phyloP scores from a whole-genome alignment of 192 early-diverging fungal species.

The Podila epigama region DNA sequence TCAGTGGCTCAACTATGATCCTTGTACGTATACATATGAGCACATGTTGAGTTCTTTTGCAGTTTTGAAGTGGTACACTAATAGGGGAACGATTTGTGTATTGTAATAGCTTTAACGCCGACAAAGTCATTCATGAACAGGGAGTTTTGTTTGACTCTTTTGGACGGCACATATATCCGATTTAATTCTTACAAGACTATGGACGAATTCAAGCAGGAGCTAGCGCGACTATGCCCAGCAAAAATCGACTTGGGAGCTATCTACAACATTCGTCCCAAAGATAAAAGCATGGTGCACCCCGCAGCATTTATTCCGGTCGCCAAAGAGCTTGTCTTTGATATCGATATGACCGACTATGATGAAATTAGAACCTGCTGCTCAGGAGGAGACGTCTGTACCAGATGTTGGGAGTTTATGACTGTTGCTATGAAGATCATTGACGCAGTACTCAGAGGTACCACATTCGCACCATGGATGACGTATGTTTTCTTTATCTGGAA shows the following conservation, averaged over 20 bases:
- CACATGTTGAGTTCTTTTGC: too few relatives aligned
- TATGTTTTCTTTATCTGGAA: not conserved
- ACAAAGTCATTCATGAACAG: conserved; percentile 83
- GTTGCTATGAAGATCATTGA: conserved; percentile 90
- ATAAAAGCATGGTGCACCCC: conserved; percentile 77
- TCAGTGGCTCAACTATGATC: conserved; percentile 87
- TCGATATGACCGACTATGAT: conserved; percentile 99
- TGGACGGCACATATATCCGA: conserved; percentile 83
- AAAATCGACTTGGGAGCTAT: conserved; percentile 99
- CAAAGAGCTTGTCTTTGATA: conserved; percentile 97
- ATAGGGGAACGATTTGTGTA: not conserved
- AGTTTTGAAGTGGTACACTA: too few relatives aligned
- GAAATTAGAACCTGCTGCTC: conserved; percentile 95
- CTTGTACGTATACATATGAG: conserved; percentile 43
- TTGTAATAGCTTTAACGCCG: conserved; percentile 44
- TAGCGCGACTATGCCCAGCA: conserved; percentile 77
- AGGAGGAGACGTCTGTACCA: conserved; percentile 85
- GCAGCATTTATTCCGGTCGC: conserved; percentile 78
- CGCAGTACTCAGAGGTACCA: conserved; percentile 68
- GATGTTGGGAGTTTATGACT: conserved; percentile 96
- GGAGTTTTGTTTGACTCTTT: conserved; percentile 92
- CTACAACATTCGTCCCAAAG: conserved; percentile 83
- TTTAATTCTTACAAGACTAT: conserved; percentile 83
- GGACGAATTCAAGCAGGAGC: conserved; percentile 77
- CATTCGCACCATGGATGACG: too few relatives aligned